Base-by-base conservation (phyloP, 768 basidiomycete species). In the Cyclocybe aegerita region DNA sequence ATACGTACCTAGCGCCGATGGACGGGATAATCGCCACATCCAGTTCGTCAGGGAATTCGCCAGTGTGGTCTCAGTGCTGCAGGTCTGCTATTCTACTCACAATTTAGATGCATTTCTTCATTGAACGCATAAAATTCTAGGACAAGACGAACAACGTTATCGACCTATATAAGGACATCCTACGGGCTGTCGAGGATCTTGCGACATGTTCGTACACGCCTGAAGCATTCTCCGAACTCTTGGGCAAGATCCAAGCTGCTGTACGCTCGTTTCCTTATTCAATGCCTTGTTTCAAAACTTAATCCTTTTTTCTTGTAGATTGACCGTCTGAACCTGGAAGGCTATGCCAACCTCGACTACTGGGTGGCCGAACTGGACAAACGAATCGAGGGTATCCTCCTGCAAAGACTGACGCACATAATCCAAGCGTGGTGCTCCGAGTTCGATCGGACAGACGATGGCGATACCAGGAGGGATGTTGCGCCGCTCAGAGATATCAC, bases 41-140 rank as follows among this genome's bases (percentile, higher is more conserved):
- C 87, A 92, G 52, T 98, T 93, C 56, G 95, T 98, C 8, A 81
- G 93, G 49, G 95, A 98, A 64, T 97, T 98, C 63, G 95, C 96
- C 1, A 91, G 89, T 53, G 82, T 93, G 4, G 89, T 98, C 0
- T 95, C 94, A 1, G 78, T 96, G 8, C 73, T 99, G 16, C 96
- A 98, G 79, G 88, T 88, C 47, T 17, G 57, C 57, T 9, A 23
- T 37, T 45, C 66, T 49, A 5, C 37, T 40, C 8, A 49, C 1
- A 7, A 32, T 30, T 43, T 6, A 12, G 17, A 4, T 23, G 4
- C 35, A 23, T 23, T 29, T 7, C 9, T 16, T 11, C 12, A 4
- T 32, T 12, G n/a, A 42, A 43, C 43, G 48, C 47, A 6, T 38
- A 41, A 9, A 34, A 14, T 39, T 37, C 54, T 46, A 90, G 85